A percentile compares a stretch with the other conserved stretches of the same genome.
phyloP scores from a whole-genome alignment of 2,329 filamentous ascomycete genomes.

The Pseudomassariella vexata region DNA sequence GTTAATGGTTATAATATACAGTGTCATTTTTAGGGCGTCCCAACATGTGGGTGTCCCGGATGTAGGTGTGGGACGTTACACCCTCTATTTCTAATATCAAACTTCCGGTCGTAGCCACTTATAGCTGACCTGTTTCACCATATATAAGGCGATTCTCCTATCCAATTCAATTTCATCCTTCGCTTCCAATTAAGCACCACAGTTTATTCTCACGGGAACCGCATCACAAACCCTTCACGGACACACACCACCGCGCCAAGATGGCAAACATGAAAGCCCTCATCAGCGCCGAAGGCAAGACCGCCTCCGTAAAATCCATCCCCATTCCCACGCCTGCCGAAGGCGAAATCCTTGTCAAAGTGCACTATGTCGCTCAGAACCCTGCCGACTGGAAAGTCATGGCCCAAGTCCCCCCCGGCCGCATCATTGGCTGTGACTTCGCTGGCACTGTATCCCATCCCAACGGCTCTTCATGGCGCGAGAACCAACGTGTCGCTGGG shows the following conservation, averaged over 20 bases:
- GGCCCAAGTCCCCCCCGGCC: constrained; percentile 13
- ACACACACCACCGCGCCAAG: neutral
- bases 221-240: too few species aligned
- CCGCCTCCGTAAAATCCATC: constrained; percentile 23
- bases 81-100: too few species aligned
- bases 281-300: constrained; percentile 26
- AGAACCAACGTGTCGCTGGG: constrained; percentile 27
- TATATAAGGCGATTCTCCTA: too few species aligned
- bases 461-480: constrained; percentile 22
- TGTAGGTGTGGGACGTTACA: too few species aligned
- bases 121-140: too few species aligned
- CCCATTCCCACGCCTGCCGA: constrained; percentile 20
- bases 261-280: constrained; percentile 26
- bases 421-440: constrained; percentile 27
- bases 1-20: too few species aligned
- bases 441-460: constrained; percentile 23
- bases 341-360: constrained; percentile 27
- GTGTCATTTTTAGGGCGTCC: too few species aligned
- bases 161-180: too few species aligned
- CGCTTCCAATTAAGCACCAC: too few species aligned
- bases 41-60: too few species aligned
- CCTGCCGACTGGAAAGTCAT: constrained; percentile 28
- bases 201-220: too few species aligned
- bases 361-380: constrained; percentile 26
- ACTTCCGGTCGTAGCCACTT: too few species aligned